These are phyloP conservation scores for Botrytis deweyae DNA, from an alignment of 2,329 filamentous ascomycete species.

Conservation along the genomic window DNA sequence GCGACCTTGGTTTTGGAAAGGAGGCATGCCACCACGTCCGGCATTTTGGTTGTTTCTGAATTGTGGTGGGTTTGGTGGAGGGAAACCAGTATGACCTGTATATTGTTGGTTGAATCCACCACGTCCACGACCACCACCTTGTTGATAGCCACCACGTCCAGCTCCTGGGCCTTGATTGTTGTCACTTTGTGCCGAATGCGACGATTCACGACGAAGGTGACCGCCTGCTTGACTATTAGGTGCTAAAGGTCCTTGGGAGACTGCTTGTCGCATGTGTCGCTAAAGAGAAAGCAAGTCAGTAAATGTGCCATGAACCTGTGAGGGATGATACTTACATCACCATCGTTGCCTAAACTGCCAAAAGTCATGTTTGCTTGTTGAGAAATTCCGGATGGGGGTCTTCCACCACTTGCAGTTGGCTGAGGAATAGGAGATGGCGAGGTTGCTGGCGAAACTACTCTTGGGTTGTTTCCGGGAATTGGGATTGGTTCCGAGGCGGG, in stretches of 20 bases:
- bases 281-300: conserved; percentile 40
- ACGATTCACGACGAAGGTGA: conserved; percentile 83
- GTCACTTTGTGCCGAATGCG: conserved; percentile 77
- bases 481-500: conserved; percentile 54
- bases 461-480: conserved; percentile 64
- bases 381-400: conserved; percentile 74
- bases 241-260: conserved; percentile 60
- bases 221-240: conserved; percentile 61
- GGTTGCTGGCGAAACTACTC: conserved; percentile 78
- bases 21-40: conserved; percentile 51
- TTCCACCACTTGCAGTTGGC: conserved; percentile 67
- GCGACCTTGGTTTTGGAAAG: conserved; percentile 48
- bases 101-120: conserved; percentile 56
- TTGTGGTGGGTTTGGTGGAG: conserved; percentile 43
- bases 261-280: conserved; percentile 68
- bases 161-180: conserved; percentile 55
- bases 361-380: conserved; percentile 72
- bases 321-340: conserved; percentile 63
- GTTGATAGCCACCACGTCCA: conserved; percentile 52
- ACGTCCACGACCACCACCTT: conserved; percentile 57
- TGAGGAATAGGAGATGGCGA: conserved; percentile 94
- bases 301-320: conserved; percentile 31
- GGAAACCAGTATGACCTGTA: conserved; percentile 51
- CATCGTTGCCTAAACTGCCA: conserved; percentile 78
- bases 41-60: conserved; percentile 41